phyloP scores from a whole-genome alignment of 2,329 filamentous ascomycete species.

The Arthroderma sp. region DNA sequence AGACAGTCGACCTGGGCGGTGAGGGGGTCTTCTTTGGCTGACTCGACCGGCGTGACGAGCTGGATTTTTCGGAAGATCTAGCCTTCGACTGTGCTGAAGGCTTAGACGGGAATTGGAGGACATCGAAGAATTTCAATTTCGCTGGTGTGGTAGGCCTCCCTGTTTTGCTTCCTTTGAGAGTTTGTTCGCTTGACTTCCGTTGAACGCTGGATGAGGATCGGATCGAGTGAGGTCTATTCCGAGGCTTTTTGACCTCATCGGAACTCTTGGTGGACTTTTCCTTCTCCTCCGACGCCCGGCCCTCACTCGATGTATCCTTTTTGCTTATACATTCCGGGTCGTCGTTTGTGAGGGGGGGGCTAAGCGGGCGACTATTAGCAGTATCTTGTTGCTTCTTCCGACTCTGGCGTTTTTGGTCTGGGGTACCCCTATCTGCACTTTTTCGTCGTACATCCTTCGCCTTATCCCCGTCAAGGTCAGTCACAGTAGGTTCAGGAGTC shows the following conservation, averaged over 20 bases:
- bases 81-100: conserved; percentile 24
- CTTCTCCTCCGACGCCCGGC: conserved; percentile 20
- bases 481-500: conserved; percentile 58
- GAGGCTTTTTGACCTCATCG: conserved; percentile 23
- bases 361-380: conserved; percentile 27
- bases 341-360: conserved; percentile 34
- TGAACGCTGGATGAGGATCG: conserved; percentile 30
- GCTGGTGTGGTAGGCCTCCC: conserved; percentile 25
- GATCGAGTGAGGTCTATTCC: conserved; percentile 24
- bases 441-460: conserved; percentile 10
- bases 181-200: conserved; percentile 24
- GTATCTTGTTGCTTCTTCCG: conserved; percentile 15
- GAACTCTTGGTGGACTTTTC: conserved; percentile 10
- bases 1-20: conserved; percentile 19
- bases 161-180: conserved; percentile 23
- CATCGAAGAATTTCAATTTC: conserved; percentile 23
- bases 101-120: conserved; percentile 22
- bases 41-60: conserved; percentile 19
- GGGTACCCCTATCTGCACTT: background rate
- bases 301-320: conserved; percentile 24
- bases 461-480: conserved; percentile 34
- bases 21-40: conserved; percentile 1
- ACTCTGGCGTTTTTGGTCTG: conserved; percentile 19
- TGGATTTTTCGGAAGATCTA: conserved; percentile 14
- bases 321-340: conserved; percentile 25